These are phyloP conservation scores for Aspergillus olivimuriae DNA, from an alignment of 495 filamentous ascomycete species.

Conservation along the genomic window DNA sequence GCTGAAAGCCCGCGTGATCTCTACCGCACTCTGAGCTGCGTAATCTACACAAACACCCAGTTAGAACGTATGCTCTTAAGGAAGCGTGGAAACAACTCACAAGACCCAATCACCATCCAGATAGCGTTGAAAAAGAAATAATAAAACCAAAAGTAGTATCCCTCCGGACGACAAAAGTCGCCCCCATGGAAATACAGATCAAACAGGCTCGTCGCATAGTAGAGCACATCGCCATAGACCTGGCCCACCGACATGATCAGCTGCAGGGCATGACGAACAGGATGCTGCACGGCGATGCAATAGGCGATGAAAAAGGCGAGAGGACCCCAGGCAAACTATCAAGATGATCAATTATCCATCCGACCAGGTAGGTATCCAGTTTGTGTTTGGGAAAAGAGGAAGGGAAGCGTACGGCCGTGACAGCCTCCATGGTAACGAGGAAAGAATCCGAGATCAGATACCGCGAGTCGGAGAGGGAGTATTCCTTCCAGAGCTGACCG, in stretches of 20 bases:
- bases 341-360: too few relatives aligned
- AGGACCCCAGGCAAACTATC: slow-evolving; percentile 73
- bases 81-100: slow-evolving; percentile 35
- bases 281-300: slow-evolving; percentile 48
- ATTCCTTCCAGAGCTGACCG: slow-evolving; percentile 78
- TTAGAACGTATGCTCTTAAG: too few relatives aligned
- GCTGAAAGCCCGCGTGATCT: too few relatives aligned
- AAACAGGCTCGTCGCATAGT: slow-evolving; percentile 67
- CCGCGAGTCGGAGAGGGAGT: slow-evolving; percentile 68
- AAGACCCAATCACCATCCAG: slow-evolving; percentile 64
- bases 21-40: too few relatives aligned
- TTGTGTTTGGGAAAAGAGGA: too few relatives aligned
- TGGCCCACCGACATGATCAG: slow-evolving; percentile 64
- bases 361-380: too few relatives aligned
- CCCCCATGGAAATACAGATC: slow-evolving; percentile 46
- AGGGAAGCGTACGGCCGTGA: too few relatives aligned
- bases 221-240: slow-evolving; percentile 74
- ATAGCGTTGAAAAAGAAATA: slow-evolving; percentile 71
- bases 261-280: slow-evolving; percentile 60
- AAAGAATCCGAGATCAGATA: slow-evolving; percentile 68
- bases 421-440: slow-evolving; percentile 67
- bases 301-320: slow-evolving; percentile 57
- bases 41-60: too few relatives aligned
- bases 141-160: slow-evolving; percentile 72
- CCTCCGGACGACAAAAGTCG: slow-evolving; percentile 63